These are phyloP conservation scores for Acephala macrosclerotiorum DNA, from an alignment of 2,329 filamentous ascomycete genomes.

Conservation along the genomic window DNA sequence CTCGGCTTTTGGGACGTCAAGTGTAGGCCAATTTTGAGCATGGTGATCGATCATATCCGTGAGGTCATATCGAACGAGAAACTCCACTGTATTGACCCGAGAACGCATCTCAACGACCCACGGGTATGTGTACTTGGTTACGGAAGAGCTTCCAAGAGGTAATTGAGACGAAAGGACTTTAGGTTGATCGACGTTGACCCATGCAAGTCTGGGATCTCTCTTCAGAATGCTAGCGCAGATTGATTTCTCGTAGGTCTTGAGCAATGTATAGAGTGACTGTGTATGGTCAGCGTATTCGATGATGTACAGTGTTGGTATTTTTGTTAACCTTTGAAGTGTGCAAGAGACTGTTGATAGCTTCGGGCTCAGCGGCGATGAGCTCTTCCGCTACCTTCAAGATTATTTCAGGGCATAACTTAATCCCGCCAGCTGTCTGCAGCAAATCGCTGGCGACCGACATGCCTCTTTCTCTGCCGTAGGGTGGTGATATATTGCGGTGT, in stretches of 20 bases:
- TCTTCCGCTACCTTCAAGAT: constrained; percentile 33
- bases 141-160: constrained; percentile 13
- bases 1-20: constrained; percentile 28
- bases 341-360: constrained; percentile 23
- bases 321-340: constrained; percentile 34
- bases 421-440: constrained; percentile 26
- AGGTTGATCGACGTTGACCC: constrained; percentile 25
- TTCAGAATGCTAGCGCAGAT: constrained; percentile 22
- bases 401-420: constrained; percentile 31
- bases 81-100: constrained; percentile 29
- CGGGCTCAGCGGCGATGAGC: constrained; percentile 29
- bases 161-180: constrained; percentile 19
- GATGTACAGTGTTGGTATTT: not conserved
- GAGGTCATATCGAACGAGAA: constrained; percentile 33
- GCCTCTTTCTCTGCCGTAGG: not conserved
- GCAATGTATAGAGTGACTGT: constrained; percentile 33
- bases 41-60: constrained; percentile 32
- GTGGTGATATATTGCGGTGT: not conserved
- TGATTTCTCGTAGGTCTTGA: constrained; percentile 35
- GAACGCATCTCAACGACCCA: constrained; percentile 36
- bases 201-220: constrained; percentile 17
- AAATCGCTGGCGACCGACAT: constrained; percentile 15
- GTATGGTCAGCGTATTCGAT: constrained; percentile 11
- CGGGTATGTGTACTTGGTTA: constrained; percentile 28
- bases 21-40: constrained; percentile 31